These are phyloP conservation scores for Zopfia rhizophila DNA, from an alignment of 2,329 filamentous ascomycete species.

Conservation along the genomic window DNA sequence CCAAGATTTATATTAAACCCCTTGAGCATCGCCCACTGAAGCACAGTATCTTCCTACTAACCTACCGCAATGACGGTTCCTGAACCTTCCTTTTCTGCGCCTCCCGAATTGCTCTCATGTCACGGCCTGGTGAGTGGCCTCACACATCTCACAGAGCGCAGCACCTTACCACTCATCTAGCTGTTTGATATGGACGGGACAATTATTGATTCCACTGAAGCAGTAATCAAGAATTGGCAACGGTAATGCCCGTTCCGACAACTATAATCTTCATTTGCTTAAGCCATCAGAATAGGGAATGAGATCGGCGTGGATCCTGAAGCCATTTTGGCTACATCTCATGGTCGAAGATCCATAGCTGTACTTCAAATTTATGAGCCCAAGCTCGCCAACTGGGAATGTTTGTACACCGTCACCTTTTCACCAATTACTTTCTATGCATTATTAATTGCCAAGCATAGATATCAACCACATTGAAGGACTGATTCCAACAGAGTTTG, in stretches of 20 bases:
- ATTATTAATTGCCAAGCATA: conserved; percentile 48
- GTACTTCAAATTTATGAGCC: conserved; percentile 81
- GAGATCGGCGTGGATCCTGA: conserved; percentile 88
- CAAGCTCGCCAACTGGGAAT: conserved; percentile 91
- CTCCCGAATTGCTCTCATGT: conserved; percentile 53
- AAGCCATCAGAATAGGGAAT: conserved; percentile 70
- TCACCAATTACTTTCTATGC: conserved; percentile 2
- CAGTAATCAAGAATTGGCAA: conserved; percentile 82
- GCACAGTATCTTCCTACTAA: no score
- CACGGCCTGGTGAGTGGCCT: conserved; percentile 53
- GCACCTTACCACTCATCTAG: conserved; percentile 28
- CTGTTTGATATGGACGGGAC: conserved; percentile 69
- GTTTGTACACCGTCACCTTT: conserved; percentile 63
- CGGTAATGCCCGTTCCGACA: conserved; percentile 66
- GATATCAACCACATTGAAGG: conserved; percentile 84
- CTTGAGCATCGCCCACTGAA: no score
- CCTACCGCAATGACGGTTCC: conserved; percentile 40
- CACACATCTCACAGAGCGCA: conserved; percentile 2
- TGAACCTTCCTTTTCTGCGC: conserved; percentile 53
- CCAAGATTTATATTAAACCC: no score
- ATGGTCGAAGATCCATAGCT: conserved; percentile 91
- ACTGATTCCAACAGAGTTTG: conserved; percentile 79
- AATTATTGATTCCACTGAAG: conserved; percentile 82
- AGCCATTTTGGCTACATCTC: conserved; percentile 87
- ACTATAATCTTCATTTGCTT: conserved; percentile 5